Base-by-base conservation (phyloP, 164 flowering plant species). In the Aristolochia fimbriata region DNA sequence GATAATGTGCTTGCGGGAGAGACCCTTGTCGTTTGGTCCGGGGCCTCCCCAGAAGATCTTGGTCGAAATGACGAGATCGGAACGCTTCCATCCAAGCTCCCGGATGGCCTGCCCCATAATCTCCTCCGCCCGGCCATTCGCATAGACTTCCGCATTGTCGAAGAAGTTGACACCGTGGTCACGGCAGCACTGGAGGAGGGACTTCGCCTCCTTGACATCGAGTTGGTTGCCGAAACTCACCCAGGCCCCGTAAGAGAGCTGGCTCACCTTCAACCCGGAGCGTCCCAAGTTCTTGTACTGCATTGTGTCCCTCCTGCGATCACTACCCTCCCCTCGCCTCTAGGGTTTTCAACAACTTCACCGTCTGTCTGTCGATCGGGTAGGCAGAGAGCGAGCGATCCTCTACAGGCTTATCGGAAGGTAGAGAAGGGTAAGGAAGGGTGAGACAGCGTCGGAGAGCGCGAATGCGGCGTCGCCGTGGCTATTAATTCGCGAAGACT, bases 111-210 rank as follows among this genome's bases (percentile, higher is more conserved):
- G 97, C 1, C 99, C 99, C 97, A 94, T 91, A 81, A 94, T 94
- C 75, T 94, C 99, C 74, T 91, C 97, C n/a, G 97, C 99, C 1
- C 97, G 80, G 60, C 99, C 97, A 57, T 94, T 94, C 71, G 96
- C 97, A 71, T 94, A 94, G 55, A 94, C 97, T 77, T 94, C 97
- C 62, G 99, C 99, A 70, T 91, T 94, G 79, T 94, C 99, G 80
- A 94, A 94, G 90, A 94, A 94, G 69, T 94, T 94, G 57, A 94
- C 99, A 63, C 97, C 99, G 59, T 84, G 65, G 67, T 94, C 99
- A 2, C 93, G 73, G 84, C 96, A 87, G 74, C 93, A 85, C 49
- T 94, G 97, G 55, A 94, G 81, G 51, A 94, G 71, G 7, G 86
- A 62, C 64, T 94, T 94, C 46, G 99, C 97, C 33, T 94, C 97